Conservation (phyloP, 1,284 basidiomycete genomes). For the Vanrija humicola region DNA sequence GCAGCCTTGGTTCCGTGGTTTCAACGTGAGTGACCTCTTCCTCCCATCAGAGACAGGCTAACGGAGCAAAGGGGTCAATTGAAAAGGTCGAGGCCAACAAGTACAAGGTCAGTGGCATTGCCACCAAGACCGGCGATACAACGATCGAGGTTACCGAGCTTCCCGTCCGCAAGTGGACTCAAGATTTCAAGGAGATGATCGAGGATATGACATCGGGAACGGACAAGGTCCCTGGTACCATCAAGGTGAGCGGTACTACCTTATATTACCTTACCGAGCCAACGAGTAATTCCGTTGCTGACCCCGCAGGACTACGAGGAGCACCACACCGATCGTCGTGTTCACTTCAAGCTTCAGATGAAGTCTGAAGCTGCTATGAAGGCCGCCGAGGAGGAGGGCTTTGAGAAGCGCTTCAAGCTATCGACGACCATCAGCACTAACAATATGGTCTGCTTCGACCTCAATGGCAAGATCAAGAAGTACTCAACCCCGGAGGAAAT, state of each 20-base stretch:
- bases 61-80: slow-evolving; percentile 62
- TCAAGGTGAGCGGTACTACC: slow-evolving; percentile 46
- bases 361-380: slow-evolving; percentile 67
- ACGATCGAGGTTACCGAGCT: slow-evolving; percentile 94
- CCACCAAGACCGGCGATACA: slow-evolving; percentile 73
- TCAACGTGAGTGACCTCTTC: slow-evolving; percentile 50
- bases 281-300: no score
- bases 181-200: slow-evolving; percentile 83
- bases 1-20: slow-evolving; percentile 97
- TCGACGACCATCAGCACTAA: slow-evolving; percentile 74
- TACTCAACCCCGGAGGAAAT: slow-evolving; percentile 89
- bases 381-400: slow-evolving; percentile 82
- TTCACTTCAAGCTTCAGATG: slow-evolving; percentile 87
- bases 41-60: not conserved
- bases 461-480: slow-evolving; percentile 93
- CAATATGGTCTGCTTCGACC: slow-evolving; percentile 99
- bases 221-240: slow-evolving; percentile 60
- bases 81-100: slow-evolving; percentile 76
- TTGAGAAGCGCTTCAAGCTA: slow-evolving; percentile 89
- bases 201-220: slow-evolving; percentile 60
- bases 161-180: slow-evolving; percentile 94
- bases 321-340: slow-evolving; percentile 86
- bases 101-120: slow-evolving; percentile 77
- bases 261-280: no score
- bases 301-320: slow-evolving; percentile 76